Evolutionary conservation across 2,329 filamentous ascomycete species (phyloP), one percentile per base, ranked within the genome.

Genomic region (Westerdykella sp.): DNA sequence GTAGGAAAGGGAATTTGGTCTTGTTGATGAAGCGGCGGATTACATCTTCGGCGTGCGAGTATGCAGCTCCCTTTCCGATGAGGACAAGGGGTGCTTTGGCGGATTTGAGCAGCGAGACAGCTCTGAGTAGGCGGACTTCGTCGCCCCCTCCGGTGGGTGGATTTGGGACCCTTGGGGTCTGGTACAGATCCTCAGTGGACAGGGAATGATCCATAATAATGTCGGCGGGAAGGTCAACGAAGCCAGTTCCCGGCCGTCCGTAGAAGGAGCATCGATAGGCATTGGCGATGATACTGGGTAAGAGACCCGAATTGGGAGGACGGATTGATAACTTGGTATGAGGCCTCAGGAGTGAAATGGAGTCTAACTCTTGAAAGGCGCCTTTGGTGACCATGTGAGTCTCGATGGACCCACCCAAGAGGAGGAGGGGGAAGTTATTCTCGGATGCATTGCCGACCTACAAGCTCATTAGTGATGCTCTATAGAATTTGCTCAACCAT

Each of bases 351-450:
- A 79, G 61, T 5, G 74, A 68, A 21, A 79, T 67, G 21, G 75
- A 73, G 54, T 79, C 75, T 42, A 79, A 65, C 54, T 79, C 76
- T 59, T 79, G 77, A 50, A 80, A 79, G 30, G 72, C 74, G 23
- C 73, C 75, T 53, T 76, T 76, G 10, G 70, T 73, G 18, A 72
- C 62, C 13, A 72, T 63, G 44, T 73, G 68, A 2, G 73, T 73
- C 55, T 78, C 75, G 30, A 68, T 71, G 2, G 75, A 75, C 2
- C 77, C 76, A 15, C 72, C 74, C 2, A 80, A 68, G 3, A 79
- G 66, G 2, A 79, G 65, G 4, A 79, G 58, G 2, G 77, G 76
- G 53, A 75, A 79, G 21, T 69, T 70, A 59, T 79, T 79, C 12
- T 66, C 72, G 31, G 69, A 68, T 5, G 76, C 62, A 53, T 77